These are phyloP conservation scores for Metschnikowia matae DNA, from an alignment of 805 yeast genomes.

Conservation along the genomic window DNA sequence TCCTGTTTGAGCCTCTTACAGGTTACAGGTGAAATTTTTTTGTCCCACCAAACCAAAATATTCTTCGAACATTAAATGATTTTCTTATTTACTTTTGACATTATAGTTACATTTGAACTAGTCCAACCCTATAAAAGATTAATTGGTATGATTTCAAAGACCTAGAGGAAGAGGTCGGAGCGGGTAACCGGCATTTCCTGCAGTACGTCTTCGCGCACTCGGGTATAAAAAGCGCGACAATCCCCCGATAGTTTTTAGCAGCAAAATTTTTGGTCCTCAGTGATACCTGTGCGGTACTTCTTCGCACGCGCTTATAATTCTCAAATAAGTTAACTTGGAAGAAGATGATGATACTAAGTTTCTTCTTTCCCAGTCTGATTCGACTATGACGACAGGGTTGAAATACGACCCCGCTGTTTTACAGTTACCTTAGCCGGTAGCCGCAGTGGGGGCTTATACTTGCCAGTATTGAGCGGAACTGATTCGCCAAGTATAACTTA, in stretches of 20 bases:
- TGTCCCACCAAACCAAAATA: too few relatives aligned
- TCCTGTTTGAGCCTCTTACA: too few relatives aligned
- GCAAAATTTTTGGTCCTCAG: neutral
- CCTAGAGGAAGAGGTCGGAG: neutral
- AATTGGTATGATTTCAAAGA: too few relatives aligned
- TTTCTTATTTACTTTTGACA: too few relatives aligned
- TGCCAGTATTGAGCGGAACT: conserved; percentile 79
- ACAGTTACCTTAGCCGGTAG: conserved; percentile 38
- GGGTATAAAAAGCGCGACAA: conserved; percentile 9
- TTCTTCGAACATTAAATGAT: too few relatives aligned
- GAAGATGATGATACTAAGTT: conserved; percentile 50
- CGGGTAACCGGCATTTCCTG: conserved; percentile 12
- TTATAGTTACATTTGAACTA: too few relatives aligned
- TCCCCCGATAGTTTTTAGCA: neutral
- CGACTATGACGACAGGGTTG: conserved; percentile 93
- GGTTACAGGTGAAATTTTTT: too few relatives aligned
- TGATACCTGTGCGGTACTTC: conserved; percentile 14
- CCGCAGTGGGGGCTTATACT: conserved; percentile 62
- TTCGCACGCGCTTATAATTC: conserved; percentile 21
- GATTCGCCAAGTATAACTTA: conserved; percentile 34
- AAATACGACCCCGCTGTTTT: conserved; percentile 40
- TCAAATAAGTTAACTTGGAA: conserved; percentile 11
- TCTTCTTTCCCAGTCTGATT: conserved; percentile 90
- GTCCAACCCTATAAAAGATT: too few relatives aligned
- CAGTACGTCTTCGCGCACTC: conserved; percentile 13